Conservation (phyloP, 495 filamentous ascomycete species). For the Hypomontagnella monticulosa region DNA sequence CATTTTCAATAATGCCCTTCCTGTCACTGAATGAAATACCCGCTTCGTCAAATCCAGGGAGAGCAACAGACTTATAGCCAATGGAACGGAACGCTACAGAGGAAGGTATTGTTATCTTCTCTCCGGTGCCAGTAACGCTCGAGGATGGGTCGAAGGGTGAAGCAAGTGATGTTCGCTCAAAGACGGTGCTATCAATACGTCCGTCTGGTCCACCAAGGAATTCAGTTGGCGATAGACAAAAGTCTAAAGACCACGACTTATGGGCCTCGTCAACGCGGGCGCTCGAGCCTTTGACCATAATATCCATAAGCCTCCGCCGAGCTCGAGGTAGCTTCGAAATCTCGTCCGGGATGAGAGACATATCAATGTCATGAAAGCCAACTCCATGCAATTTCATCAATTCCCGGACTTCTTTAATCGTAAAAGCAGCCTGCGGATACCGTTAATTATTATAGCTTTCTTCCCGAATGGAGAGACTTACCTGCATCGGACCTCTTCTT, state of each 20-base stretch:
- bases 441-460: constrained; percentile 43
- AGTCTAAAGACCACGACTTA: constrained; percentile 85
- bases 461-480: constrained; percentile 66
- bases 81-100: constrained; percentile 87
- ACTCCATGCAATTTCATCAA: constrained; percentile 80
- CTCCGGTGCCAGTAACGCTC: constrained; percentile 59
- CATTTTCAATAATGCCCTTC: constrained; percentile 84
- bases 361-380: constrained; percentile 73
- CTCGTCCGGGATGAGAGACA: constrained; percentile 69
- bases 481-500: constrained; percentile 87
- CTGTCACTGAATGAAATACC: constrained; percentile 79
- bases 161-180: constrained; percentile 66
- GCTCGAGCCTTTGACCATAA: constrained; percentile 77
- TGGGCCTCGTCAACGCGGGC: constrained; percentile 54
- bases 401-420: constrained; percentile 92
- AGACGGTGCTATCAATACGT: constrained; percentile 68
- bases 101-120: constrained; percentile 59
- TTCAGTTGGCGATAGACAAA: constrained; percentile 76
- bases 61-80: constrained; percentile 83
- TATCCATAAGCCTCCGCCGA: constrained; percentile 77
- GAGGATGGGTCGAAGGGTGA: constrained; percentile 62
- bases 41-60: constrained; percentile 79
- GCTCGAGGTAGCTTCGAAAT: constrained; percentile 73
- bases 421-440: constrained; percentile 77
- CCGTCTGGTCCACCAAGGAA: constrained; percentile 65